phyloP scores from a whole-genome alignment of 1,284 basidiomycete genomes.

The Bjerkandera adusta region DNA sequence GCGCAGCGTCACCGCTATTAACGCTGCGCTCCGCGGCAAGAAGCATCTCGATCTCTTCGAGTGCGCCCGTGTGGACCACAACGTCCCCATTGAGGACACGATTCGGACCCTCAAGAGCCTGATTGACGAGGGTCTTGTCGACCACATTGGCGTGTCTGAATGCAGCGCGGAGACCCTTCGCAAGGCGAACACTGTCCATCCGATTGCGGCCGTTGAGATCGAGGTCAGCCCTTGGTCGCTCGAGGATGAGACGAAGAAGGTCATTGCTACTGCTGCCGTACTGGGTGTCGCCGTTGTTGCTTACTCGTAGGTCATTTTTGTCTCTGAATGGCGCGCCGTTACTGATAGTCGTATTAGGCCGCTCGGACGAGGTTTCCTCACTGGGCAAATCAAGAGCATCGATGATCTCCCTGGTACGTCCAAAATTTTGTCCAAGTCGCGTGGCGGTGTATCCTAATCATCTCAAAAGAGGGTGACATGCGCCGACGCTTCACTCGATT shows the following conservation, averaged over 20 bases:
- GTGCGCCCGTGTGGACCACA: slow-evolving; percentile 33
- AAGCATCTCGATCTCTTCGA: slow-evolving; percentile 47
- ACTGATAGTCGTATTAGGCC: too few species aligned
- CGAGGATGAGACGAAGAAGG: slow-evolving; percentile 43
- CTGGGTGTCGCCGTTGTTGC: slow-evolving; percentile 49
- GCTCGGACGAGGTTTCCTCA: slow-evolving; percentile 55
- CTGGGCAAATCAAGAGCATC: slow-evolving; percentile 43
- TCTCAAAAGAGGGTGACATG: slow-evolving; percentile 34
- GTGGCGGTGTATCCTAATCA: too few species aligned
- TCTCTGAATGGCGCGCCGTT: too few species aligned
- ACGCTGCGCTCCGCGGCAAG: slow-evolving; percentile 37
- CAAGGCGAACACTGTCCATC: slow-evolving; percentile 39
- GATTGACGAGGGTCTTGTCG: slow-evolving; percentile 41
- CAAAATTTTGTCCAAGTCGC: too few species aligned
- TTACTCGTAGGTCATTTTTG: slow-evolving; percentile 39
- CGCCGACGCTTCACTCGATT: slow-evolving; percentile 35
- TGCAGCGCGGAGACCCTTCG: slow-evolving; percentile 44
- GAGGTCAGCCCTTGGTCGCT: slow-evolving; percentile 52
- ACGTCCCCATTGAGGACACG: slow-evolving; percentile 31
- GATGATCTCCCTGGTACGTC: slow-evolving; percentile 41
- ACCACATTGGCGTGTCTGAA: slow-evolving; percentile 48
- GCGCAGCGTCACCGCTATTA: slow-evolving; percentile 36
- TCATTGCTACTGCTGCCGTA: slow-evolving; percentile 39
- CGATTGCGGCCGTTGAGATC: slow-evolving; percentile 48
- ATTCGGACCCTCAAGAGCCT: slow-evolving; percentile 28